phyloP scores from a whole-genome alignment of 768 basidiomycete genomes.

The Podaxis sp. region DNA sequence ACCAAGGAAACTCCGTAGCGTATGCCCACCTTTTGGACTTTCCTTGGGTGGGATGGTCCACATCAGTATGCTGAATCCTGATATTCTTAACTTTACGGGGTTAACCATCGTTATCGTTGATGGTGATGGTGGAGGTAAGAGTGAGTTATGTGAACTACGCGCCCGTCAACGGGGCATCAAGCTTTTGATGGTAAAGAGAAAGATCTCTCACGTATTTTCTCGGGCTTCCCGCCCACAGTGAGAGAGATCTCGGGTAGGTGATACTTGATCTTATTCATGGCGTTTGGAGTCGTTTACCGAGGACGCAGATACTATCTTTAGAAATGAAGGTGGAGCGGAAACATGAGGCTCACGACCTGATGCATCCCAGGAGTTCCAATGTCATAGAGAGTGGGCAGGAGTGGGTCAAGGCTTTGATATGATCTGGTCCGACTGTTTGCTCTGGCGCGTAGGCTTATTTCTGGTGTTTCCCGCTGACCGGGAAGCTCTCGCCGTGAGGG shows the following conservation, averaged over 20 bases:
- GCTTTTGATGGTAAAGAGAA: neutral
- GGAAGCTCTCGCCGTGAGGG: no score
- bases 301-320: neutral
- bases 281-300: neutral
- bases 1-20: neutral
- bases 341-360: neutral
- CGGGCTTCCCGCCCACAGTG: neutral
- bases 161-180: neutral
- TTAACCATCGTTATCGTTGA: neutral
- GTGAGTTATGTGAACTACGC: neutral
- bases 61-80: neutral
- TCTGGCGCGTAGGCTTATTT: no score
- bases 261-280: neutral
- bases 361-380: neutral
- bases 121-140: neutral
- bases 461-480: no score
- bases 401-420: no score
- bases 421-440: no score
- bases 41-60: neutral
- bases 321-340: neutral
- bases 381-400: no score
- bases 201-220: neutral
- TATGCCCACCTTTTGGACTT: neutral
- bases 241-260: neutral
- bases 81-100: neutral